Base-by-base conservation (phyloP, 1,284 basidiomycete species). In the Microbotryum intermedium region DNA sequence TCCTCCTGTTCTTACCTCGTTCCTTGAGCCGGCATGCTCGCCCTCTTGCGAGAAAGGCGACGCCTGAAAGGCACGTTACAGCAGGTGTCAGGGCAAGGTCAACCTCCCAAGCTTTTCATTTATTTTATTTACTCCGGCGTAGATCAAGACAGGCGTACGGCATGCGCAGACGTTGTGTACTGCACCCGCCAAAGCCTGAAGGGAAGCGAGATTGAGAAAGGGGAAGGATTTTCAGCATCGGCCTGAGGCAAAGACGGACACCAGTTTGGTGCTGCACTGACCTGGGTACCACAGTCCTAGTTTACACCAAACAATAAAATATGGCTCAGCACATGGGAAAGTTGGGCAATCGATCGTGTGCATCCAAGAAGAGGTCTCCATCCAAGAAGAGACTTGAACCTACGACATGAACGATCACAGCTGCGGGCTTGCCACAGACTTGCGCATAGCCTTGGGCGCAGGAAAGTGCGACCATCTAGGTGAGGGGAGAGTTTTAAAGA, bases 361-460 rank as follows among this genome's bases (percentile, higher is more conserved):
- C 16, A 20, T 23, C 9, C 23, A 23, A 13, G 16, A 39, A 39
- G 39, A 13, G 26, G n/a, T n/a, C n/a, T n/a, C 13, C 16, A 20
- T 23, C 9, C 23, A 23, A 13, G 16, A 39, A 39, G 39, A 13
- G 26, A 8, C 11, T 6, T 9, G 30, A 13, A 48, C 59, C 30
- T 18, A 60, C 66, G 30, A 68, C 66, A 48, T 67, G 66, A 0
- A 86, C 81, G 47, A 86, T 83, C 0, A 86, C 83, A 1, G 82
- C 83, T 0, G 85, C 84, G 0, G 83, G 83, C 57, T 77, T 82
- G 0, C 83, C 83, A 3, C 80, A 81, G 1, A 81, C 81, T 66
- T 85, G 83, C 0, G 81, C 81, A 66, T 83, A 86, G 3, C 83
- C 85, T 56, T 86, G 85, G 1, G 85, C 85, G 20, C 82, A 82